Conservation (phyloP, 148 eudicot genomes). For the Rhododendron kiyosumense region DNA sequence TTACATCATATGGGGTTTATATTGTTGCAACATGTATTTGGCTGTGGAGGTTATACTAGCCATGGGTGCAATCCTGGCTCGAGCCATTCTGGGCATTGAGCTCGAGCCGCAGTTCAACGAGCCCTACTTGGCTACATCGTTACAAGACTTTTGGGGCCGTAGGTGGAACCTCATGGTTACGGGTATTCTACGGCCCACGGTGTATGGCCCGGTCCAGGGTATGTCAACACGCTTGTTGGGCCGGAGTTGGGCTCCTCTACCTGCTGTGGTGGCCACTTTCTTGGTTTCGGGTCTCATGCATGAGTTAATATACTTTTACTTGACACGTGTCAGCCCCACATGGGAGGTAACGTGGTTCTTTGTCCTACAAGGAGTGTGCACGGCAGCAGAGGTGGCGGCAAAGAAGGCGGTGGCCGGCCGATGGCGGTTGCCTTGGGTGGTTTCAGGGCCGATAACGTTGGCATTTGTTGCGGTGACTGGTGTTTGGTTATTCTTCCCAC, state of each 20-base stretch:
- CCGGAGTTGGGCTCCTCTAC: slow-evolving; percentile 8
- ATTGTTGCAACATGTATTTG: slow-evolving; percentile 43
- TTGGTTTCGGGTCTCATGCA: slow-evolving; percentile 63
- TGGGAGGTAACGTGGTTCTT: slow-evolving; percentile 71
- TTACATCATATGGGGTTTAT: slow-evolving; percentile 18
- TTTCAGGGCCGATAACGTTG: slow-evolving; percentile 43
- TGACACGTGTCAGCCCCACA: slow-evolving; percentile 46
- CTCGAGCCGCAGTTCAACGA: slow-evolving; percentile 47
- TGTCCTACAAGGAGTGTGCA: slow-evolving; percentile 44
- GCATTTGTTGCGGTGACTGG: slow-evolving; percentile 43
- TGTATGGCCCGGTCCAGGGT: slow-evolving; percentile 32
- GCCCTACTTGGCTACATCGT: slow-evolving; percentile 50
- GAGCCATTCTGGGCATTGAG: slow-evolving; percentile 36
- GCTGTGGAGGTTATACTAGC: slow-evolving; percentile 32
- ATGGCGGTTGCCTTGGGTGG: slow-evolving; percentile 24
- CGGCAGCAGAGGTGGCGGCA: slow-evolving; percentile 30
- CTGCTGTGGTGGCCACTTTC: slow-evolving; percentile 32
- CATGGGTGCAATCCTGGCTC: slow-evolving; percentile 23
- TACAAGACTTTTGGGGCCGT: slow-evolving; percentile 70
- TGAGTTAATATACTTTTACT: slow-evolving; percentile 39
- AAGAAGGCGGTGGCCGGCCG: slow-evolving; percentile 30
- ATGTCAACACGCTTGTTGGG: slow-evolving; percentile 14
- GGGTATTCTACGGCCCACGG: slow-evolving; percentile 37
- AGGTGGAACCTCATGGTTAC: slow-evolving; percentile 71
- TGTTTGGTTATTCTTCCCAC: slow-evolving; percentile 57